Base-by-base conservation (phyloP, 2,329 filamentous ascomycete genomes). In the Parastagonospora avenae region DNA sequence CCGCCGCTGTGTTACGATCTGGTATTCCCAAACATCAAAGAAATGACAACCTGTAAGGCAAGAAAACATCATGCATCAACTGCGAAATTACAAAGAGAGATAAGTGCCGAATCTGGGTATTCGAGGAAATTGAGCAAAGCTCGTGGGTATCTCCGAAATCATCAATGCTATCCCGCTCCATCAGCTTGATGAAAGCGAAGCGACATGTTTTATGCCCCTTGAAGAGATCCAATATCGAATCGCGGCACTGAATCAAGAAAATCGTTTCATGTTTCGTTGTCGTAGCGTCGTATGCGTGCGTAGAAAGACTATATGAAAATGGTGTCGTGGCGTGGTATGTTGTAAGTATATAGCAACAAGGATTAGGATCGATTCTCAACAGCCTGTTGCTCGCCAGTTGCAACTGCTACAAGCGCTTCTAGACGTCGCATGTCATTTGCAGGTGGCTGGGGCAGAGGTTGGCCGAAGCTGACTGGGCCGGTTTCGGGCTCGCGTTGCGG, bases 371-470 rank as follows among this genome's bases (percentile, higher is more conserved):
- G 66, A 19, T 70, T 64, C 12, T 63, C 66, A 14, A 71, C 68
- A 15, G 65, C 67, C 49, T 71, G 70, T 32, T 74, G 79, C 65
- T 85, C 83, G 54, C 80, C 81, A 2, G 85, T 86, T 4, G 85
- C 85, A 36, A 86, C 84, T 4, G 85, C 84, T n/a, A 87, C 85
- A 8, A 88, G 77, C 19, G 85, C 83, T 54, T 87, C 82, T 4
- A 88, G 71, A 33, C 83, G 76, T 42, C 79, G 75, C 80, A 85
- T 81, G 36, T 83, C 80, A 35, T 76, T 75, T 4, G 74, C 52
- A 59, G 50, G 75, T 42, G 54, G 71, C 39, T 74, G 72, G 2
- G 68, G 70, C 15, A 65, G 55, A 8, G 67, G 58, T n/a, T 67
- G 68, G n/a, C 66, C 68, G 46, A 67, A 75, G 6, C 60, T 52